A percentile compares a stretch with the other conserved stretches of the same genome.
phyloP scores from a whole-genome alignment of 2,329 filamentous ascomycete genomes.

The Xylariomycetidae sp. region DNA sequence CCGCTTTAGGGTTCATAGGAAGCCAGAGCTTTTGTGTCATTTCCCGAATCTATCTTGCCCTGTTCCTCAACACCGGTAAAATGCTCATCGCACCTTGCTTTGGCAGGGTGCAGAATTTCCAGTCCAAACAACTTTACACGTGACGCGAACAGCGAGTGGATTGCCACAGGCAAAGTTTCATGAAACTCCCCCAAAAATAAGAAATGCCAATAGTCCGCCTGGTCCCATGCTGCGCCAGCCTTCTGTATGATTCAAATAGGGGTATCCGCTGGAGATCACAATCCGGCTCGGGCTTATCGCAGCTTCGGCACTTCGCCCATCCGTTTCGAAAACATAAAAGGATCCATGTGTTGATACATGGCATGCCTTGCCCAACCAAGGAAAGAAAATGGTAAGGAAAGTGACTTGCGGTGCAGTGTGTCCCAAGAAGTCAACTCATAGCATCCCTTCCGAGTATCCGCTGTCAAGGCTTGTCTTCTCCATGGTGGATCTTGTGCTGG shows the following conservation, averaged over 20 bases:
- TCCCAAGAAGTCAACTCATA: slow-evolving; percentile 8
- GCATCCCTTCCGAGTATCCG: slow-evolving; percentile 23
- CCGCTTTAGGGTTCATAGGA: slow-evolving; percentile 3
- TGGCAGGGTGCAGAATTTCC: neutral
- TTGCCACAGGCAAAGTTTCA: neutral
- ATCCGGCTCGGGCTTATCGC: slow-evolving; percentile 13
- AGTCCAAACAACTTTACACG: neutral
- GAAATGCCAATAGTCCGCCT: slow-evolving; percentile 13
- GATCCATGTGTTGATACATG: slow-evolving; percentile 19
- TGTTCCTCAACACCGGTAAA: slow-evolving; percentile 21
- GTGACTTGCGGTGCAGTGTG: slow-evolving; percentile 10
- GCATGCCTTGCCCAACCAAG: slow-evolving; percentile 12
- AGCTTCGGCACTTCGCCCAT: neutral
- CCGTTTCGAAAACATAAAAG: slow-evolving; percentile 2
- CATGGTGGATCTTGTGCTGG: slow-evolving; percentile 44
- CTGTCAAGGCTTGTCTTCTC: slow-evolving; percentile 42
- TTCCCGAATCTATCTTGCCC: slow-evolving; percentile 21
- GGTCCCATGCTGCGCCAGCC: slow-evolving; percentile 17
- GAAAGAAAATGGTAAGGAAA: too few species aligned
- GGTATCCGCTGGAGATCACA: slow-evolving; percentile 18
- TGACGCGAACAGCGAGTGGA: neutral
- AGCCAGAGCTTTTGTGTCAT: slow-evolving; percentile 21
- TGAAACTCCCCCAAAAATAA: slow-evolving; percentile 8
- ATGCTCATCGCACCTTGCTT: slow-evolving; percentile 14
- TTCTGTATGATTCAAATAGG: slow-evolving; percentile 19